These are phyloP conservation scores for Zoysia matrella DNA, from an alignment of 202 grass and related monocot genomes.

Conservation along the genomic window DNA sequence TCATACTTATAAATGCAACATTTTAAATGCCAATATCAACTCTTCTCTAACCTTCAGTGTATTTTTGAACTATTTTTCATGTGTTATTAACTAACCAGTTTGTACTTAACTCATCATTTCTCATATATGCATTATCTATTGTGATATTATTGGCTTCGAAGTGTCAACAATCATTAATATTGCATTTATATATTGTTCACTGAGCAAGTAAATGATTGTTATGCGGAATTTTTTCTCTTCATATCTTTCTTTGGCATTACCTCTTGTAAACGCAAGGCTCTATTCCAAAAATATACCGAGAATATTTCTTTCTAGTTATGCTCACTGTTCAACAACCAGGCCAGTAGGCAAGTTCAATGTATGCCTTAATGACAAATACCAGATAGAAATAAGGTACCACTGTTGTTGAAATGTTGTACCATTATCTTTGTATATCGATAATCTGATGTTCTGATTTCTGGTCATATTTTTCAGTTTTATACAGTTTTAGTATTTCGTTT, in stretches of 20 bases:
- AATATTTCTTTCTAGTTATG: neutral
- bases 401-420: slow-evolving; percentile 6
- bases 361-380: neutral
- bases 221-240: neutral
- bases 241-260: neutral
- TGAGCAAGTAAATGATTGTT: slow-evolving; percentile 7
- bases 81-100: neutral
- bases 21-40: slow-evolving; percentile 15
- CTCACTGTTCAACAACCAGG: neutral
- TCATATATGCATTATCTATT: slow-evolving; percentile 2
- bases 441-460: neutral
- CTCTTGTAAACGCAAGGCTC: slow-evolving; percentile 16
- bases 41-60: neutral
- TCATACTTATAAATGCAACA: slow-evolving; percentile 16
- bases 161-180: slow-evolving; percentile 4
- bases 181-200: neutral
- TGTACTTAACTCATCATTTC: neutral
- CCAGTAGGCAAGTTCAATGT: slow-evolving; percentile 24
- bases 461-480: slow-evolving; percentile 3
- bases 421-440: slow-evolving; percentile 8
- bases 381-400: neutral
- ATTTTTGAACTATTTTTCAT: neutral
- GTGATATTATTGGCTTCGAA: slow-evolving; percentile 1
- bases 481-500: neutral
- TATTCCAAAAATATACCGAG: slow-evolving; percentile 3